Evolutionary conservation across 2,329 filamentous ascomycete species (phyloP).

Genomic region (Trichoderma simmonsii): DNA sequence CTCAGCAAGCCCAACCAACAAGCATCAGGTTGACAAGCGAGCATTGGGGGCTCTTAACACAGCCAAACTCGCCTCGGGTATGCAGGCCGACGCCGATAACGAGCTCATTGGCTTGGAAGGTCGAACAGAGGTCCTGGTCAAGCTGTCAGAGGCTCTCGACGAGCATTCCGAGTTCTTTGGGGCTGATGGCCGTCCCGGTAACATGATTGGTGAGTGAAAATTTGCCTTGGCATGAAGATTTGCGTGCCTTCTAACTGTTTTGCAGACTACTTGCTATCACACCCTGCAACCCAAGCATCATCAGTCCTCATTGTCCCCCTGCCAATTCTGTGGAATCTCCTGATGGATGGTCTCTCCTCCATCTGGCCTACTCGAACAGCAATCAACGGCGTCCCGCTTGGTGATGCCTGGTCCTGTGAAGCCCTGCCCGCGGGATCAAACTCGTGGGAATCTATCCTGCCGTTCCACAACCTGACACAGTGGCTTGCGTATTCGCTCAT

Average conservation of each 20-base stretch:
- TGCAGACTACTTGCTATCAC: constrained; percentile 84
- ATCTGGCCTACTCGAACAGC: constrained; percentile 91
- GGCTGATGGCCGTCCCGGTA: constrained; percentile 77
- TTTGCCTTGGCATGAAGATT: constrained; percentile 1
- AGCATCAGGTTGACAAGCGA: constrained; percentile 83
- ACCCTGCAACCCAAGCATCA: constrained; percentile 83
- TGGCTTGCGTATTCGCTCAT: constrained; percentile 94
- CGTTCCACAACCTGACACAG: constrained; percentile 92
- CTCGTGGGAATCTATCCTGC: constrained; percentile 73
- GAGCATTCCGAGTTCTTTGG: constrained; percentile 83
- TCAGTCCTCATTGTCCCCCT: constrained; percentile 84
- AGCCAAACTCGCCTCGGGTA: constrained; percentile 66
- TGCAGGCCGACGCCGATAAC: constrained; percentile 81
- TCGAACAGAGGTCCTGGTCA: constrained; percentile 72
- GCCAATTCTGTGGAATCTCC: constrained; percentile 83
- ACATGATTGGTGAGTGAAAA: constrained; percentile 75
- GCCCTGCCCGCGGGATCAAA: constrained; percentile 66
- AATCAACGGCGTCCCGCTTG: constrained; percentile 81
- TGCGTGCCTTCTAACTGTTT: constrained; percentile 21
- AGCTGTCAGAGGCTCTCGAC: constrained; percentile 69
- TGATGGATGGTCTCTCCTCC: constrained; percentile 80
- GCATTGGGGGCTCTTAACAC: constrained; percentile 73
- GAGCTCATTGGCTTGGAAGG: constrained; percentile 82
- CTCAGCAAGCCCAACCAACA: constrained; percentile 76
- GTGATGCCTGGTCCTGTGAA: constrained; percentile 90